Evolutionary conservation across 2,329 filamentous ascomycete species (phyloP).

Genomic region (Teratosphaeria destructans): DNA sequence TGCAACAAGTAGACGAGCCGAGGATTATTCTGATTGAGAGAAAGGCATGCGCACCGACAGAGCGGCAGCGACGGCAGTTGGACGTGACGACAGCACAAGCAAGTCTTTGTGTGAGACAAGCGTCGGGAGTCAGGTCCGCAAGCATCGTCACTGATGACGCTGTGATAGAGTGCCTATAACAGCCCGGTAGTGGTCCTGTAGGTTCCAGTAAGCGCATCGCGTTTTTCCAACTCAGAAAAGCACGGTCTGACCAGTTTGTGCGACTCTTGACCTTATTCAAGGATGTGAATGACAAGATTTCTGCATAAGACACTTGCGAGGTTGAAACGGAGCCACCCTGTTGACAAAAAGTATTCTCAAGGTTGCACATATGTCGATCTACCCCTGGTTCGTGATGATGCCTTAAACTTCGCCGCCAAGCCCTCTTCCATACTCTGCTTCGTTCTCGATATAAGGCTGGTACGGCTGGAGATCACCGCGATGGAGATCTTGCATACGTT

Average conservation of each 20-base stretch:
- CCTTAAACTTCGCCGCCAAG: conserved; percentile 5
- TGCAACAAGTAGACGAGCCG: not conserved
- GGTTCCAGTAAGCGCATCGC: not conserved
- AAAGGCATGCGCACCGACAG: not conserved
- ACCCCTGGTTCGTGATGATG: not conserved
- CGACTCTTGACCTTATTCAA: not conserved
- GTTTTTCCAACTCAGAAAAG: not conserved
- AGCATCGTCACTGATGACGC: not conserved
- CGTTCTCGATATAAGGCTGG: conserved; percentile 19
- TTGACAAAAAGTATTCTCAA: not conserved
- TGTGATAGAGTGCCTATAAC: not conserved
- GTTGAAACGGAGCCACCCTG: not conserved
- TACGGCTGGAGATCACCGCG: conserved; percentile 10
- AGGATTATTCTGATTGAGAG: not conserved
- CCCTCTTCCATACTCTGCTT: conserved; percentile 6
- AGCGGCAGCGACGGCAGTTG: not conserved
- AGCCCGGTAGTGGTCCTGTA: not conserved
- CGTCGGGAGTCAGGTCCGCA: not conserved
- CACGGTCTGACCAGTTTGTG: not conserved
- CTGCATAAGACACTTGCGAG: not conserved
- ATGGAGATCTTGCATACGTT: conserved; percentile 11
- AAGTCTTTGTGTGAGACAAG: not conserved
- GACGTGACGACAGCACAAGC: not conserved
- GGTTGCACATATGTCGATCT: not conserved
- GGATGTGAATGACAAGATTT: not conserved